Conservation (phyloP, 179 eudicot genomes). For the Spergularia azorica region DNA sequence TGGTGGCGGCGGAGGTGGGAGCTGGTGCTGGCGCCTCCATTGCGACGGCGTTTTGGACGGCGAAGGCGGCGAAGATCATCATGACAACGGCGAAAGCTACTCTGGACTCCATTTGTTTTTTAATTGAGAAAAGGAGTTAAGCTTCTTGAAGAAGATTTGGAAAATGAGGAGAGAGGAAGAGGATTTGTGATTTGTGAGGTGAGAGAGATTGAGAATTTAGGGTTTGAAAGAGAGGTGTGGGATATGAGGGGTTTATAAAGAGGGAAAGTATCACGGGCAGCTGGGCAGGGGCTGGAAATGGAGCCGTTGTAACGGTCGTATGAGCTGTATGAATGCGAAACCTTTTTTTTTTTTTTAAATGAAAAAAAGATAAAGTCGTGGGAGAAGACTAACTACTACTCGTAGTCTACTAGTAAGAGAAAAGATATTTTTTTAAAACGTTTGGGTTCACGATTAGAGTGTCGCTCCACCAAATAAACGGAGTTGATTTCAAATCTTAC, state of each 20-base stretch:
- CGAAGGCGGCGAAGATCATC: slow-evolving; percentile 13
- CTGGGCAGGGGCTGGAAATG: not conserved
- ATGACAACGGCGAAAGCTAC: slow-evolving; percentile 22
- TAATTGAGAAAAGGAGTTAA: not conserved
- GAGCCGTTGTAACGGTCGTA: slow-evolving; percentile 27
- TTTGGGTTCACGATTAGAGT: no score
- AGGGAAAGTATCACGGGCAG: slow-evolving; percentile 21
- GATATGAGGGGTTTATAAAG: slow-evolving; percentile 19
- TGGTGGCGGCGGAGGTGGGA: slow-evolving; percentile 43
- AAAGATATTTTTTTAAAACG: no score
- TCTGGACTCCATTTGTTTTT: slow-evolving; percentile 45
- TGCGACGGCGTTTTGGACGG: slow-evolving; percentile 28
- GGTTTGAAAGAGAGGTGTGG: not conserved
- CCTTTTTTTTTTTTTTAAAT: no score
- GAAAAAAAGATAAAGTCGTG: no score
- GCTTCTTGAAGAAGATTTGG: not conserved
- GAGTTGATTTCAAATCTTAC: no score
- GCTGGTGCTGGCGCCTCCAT: slow-evolving; percentile 47
- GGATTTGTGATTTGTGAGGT: no score
- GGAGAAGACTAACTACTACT: no score
- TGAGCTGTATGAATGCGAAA: not conserved
- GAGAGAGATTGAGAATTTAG: not conserved
- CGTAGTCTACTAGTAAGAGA: not conserved
- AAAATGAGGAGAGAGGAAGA: not conserved
- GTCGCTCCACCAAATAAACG: no score